Evolutionary conservation across 208 protist genomes (phyloP), one percentile per base, ranked within the genome.

Genomic region (Trypanosomatidae sp.): DNA sequence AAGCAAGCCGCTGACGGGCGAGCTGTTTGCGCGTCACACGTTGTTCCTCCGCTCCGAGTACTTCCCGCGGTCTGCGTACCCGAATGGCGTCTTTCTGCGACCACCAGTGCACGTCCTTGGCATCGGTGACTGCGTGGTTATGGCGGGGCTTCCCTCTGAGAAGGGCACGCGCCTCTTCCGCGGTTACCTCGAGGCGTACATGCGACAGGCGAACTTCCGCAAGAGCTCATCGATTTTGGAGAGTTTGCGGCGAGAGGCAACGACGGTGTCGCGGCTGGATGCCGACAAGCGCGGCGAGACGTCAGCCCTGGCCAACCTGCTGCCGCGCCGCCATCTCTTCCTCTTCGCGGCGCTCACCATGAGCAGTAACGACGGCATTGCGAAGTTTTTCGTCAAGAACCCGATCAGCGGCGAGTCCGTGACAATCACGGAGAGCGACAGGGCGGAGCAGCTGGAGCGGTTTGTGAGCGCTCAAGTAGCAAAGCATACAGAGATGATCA

Each of bases 381-480:
- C 68, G n/a, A 94, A 93, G 69, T 70, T 97, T 5, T 97, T 95
- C 68, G 75, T 97, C 47, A 95, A 95, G 77, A 97, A 97, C 76
- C 86, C 92, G 30, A 85, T 97, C 73, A 94, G 89, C 30, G 88
- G 86, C 19, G 90, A 97, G 77, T 97, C 90, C 19, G 75, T 89
- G 30, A 97, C 92, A 12, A 86, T 94, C 73, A 83, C 82, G 13
- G 71, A 73, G 25, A 65, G 44, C 50, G 66, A 89, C 39, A 91
- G 85, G 73, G 89, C 74, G 19, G 80, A 47, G 28, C 67, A 73
- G 56, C 81, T 97, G 56, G 83, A 89, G 71, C 56, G 64, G 53
- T 97, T 97, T 72, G 80, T 97, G 13, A 74, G 69, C 33, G 76
- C 69, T 10, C 92, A 97, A 69, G 90, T 97, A 43, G 55, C 53